Evolutionary conservation across 768 basidiomycete genomes (phyloP).

Genomic region (Clitopilus passeckerianus): DNA sequence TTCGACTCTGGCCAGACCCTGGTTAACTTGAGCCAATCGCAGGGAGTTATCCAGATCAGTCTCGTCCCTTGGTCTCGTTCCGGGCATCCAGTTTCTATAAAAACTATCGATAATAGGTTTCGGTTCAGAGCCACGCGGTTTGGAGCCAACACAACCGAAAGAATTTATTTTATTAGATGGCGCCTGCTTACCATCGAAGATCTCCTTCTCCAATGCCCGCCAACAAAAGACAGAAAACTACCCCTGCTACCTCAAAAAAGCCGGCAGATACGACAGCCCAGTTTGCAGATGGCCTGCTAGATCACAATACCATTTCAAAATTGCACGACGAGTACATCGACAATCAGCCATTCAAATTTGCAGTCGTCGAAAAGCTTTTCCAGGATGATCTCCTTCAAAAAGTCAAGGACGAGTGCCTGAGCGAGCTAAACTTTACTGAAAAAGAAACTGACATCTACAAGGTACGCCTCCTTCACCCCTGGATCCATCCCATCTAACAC

Average conservation of each 20-base stretch:
- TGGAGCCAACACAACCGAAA: slow-evolving; percentile 1
- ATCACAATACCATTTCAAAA: slow-evolving; percentile 47
- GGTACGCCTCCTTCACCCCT: slow-evolving; percentile 33
- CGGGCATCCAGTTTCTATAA: not conserved
- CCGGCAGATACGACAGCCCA: slow-evolving; percentile 4
- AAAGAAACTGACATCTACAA: slow-evolving; percentile 99
- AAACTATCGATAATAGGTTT: not conserved
- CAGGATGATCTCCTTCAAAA: slow-evolving; percentile 74
- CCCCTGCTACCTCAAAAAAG: slow-evolving; percentile 5
- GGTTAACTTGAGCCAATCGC: not conserved
- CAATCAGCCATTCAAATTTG: slow-evolving; percentile 77
- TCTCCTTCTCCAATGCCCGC: slow-evolving; percentile 18
- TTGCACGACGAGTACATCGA: slow-evolving; percentile 52
- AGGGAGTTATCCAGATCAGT: not conserved
- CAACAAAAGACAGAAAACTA: slow-evolving; percentile 23
- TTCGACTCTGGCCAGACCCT: too few species aligned
- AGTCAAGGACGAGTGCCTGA: slow-evolving; percentile 81
- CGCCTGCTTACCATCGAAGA: slow-evolving; percentile 14
- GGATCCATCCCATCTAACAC: slow-evolving; percentile 2
- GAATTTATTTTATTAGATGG: not conserved
- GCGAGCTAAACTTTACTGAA: slow-evolving; percentile 77
- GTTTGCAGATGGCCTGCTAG: slow-evolving; percentile 56
- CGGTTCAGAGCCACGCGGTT: not conserved
- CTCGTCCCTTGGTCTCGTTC: slow-evolving; percentile 2
- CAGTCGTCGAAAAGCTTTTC: slow-evolving; percentile 76